Conservation (phyloP, 495 filamentous ascomycete genomes). For the Daldinia vernicosa region DNA sequence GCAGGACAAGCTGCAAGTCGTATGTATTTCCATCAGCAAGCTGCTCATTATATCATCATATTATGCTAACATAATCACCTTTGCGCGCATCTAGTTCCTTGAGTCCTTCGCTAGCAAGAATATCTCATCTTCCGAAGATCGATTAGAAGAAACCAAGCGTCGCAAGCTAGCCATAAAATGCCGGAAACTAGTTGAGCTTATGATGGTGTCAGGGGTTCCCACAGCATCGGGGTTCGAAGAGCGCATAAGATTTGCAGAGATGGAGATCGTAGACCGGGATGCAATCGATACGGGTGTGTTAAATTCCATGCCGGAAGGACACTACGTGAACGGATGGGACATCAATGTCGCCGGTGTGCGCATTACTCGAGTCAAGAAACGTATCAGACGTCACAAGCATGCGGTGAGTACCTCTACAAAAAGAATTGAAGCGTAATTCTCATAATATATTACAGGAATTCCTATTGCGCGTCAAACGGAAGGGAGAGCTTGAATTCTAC, state of each 20-base stretch:
- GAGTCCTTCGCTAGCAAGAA: slow-evolving; percentile 98
- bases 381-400: slow-evolving; percentile 89
- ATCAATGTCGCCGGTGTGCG: slow-evolving; percentile 94
- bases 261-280: slow-evolving; percentile 93
- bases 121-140: slow-evolving; percentile 95
- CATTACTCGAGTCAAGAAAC: slow-evolving; percentile 80
- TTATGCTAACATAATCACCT: slow-evolving; percentile 23
- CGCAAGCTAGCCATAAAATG: slow-evolving; percentile 91
- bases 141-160: slow-evolving; percentile 94
- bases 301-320: slow-evolving; percentile 85
- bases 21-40: slow-evolving; percentile 57
- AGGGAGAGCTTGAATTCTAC: slow-evolving; percentile 74
- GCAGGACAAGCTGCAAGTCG: slow-evolving; percentile 97
- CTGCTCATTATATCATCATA: not conserved
- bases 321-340: slow-evolving; percentile 94
- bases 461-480: slow-evolving; percentile 79
- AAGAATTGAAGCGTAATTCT: not conserved
- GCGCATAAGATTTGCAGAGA: slow-evolving; percentile 91
- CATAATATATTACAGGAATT: slow-evolving; percentile 74
- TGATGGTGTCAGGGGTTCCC: slow-evolving; percentile 98
- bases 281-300: slow-evolving; percentile 89
- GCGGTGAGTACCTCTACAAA: slow-evolving; percentile 67
- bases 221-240: slow-evolving; percentile 98
- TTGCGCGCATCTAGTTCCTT: slow-evolving; percentile 71
- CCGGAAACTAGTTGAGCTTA: slow-evolving; percentile 93